Evolutionary conservation across 1,139 yeast genomes (phyloP).

Genomic region (Sugiyamaella pinicola): DNA sequence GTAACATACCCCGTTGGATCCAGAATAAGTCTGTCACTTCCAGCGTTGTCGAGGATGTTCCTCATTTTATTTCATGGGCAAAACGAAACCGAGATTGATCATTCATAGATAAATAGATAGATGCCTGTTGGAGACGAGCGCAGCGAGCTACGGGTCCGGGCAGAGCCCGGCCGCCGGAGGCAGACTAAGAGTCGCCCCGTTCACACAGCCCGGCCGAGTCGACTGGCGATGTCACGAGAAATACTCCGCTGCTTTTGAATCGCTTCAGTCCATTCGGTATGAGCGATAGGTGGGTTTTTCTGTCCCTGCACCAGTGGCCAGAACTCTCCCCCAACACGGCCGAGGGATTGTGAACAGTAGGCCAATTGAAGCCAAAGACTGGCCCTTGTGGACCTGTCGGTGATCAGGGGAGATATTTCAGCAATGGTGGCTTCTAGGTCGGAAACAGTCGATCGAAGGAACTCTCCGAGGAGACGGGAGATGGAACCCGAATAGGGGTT

Average conservation of each 20-base stretch:
- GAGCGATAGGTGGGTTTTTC: slow-evolving; percentile 34
- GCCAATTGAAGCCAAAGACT: slow-evolving; percentile 71
- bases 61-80: slow-evolving; percentile 58
- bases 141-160: background rate
- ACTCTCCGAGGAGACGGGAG: slow-evolving; percentile 45
- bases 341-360: slow-evolving; percentile 74
- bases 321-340: slow-evolving; percentile 71
- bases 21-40: slow-evolving; percentile 58
- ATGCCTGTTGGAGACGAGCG: background rate
- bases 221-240: slow-evolving; percentile 29
- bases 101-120: slow-evolving; percentile 11
- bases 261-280: slow-evolving; percentile 45
- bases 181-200: background rate
- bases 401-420: slow-evolving; percentile 45
- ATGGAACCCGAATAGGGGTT: background rate
- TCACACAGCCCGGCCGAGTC: slow-evolving; percentile 13
- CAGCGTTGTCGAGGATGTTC: slow-evolving; percentile 69
- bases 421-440: slow-evolving; percentile 44
- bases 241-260: slow-evolving; percentile 45
- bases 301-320: slow-evolving; percentile 43
- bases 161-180: background rate
- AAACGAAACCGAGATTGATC: slow-evolving; percentile 16
- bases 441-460: slow-evolving; percentile 45
- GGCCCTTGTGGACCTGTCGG: slow-evolving; percentile 53
- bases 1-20: slow-evolving; percentile 64